Evolutionary conservation across 345 rosid species (phyloP), one percentile per base, ranked within the genome.

Genomic region (Capsella bursapastoris): DNA sequence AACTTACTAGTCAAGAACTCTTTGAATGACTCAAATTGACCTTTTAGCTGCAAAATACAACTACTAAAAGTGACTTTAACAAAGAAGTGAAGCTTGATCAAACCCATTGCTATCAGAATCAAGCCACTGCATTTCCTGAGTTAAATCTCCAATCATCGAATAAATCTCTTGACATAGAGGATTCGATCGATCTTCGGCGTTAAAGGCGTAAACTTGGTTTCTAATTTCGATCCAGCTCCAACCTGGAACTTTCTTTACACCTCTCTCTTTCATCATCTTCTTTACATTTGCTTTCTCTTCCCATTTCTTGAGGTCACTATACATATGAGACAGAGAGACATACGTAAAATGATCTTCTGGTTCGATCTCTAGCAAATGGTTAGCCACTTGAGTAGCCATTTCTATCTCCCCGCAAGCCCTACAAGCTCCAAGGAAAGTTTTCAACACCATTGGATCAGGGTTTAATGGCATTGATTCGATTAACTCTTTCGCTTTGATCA

Each of bases 211-310:
- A 34, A 89, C 83, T 77, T 84, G 56, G 67, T 84, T 82, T 15
- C 82, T 78, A 61, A 85, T 81, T 75, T 90, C 93, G 44, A 88
- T 81, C 96, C 93, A 90, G 66, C 96, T 90, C 91, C 90, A 86
- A 5, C 97, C 95, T 71, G 92, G 92, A 43, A 91, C 86, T 82
- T 91, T 91, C 82, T 75, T 91, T 64, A 89, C 88, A 35, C 86
- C 79, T 68, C 90, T 84, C 76, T 89, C 88, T 68, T 85, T 83
- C 94, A 91, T 91, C 83, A 88, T 66, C 86, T 82, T 89, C 22
- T 81, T 83, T 49, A 89, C 74, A 58, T 13, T 58, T 4, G 90
- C 90, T 82, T 82, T 87, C 66, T 89, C 84, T 76, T 77, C 84
- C 97, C 95, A 91, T 73, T 76, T 83, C 66, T 76, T 70, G 13